Percentiles rank a stretch among this genome's conserved stretches.
Conservation (phyloP, 371 early-diverging fungal genomes). For the Mucor velutinosus region DNA sequence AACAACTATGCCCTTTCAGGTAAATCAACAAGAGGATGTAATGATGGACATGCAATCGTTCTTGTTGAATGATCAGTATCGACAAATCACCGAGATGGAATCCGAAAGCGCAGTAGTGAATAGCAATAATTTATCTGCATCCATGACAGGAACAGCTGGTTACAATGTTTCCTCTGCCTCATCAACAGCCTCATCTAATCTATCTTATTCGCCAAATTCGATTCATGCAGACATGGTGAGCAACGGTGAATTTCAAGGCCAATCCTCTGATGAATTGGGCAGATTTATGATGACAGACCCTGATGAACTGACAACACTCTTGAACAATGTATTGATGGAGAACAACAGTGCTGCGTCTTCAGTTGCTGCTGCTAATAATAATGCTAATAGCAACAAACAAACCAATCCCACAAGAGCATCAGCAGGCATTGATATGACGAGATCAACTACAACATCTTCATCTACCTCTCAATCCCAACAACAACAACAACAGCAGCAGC, state of each 20-base stretch:
- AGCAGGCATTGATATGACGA: conserved; percentile 8
- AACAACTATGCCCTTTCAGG: no score
- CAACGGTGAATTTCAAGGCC: background rate
- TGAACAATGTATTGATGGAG: conserved; percentile 16
- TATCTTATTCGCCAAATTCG: conserved; percentile 2
- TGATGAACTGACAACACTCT: conserved; percentile 20
- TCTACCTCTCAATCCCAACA: background rate
- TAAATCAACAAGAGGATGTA: background rate
- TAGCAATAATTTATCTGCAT: no score
- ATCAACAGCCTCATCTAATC: background rate
- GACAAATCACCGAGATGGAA: background rate
- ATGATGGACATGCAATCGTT: conserved; percentile 14
- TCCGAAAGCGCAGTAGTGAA: background rate
- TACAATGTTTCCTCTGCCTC: conserved; percentile 41
- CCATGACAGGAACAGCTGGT: background rate
- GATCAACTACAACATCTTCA: conserved; percentile 9
- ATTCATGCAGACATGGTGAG: background rate
- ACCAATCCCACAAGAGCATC: background rate
- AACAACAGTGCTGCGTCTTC: background rate
- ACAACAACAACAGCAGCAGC: background rate
- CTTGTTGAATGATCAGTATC: background rate
- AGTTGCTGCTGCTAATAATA: background rate
- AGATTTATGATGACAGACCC: conserved; percentile 9
- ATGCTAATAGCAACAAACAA: background rate
- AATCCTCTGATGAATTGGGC: background rate